phyloP scores from a whole-genome alignment of 225 moss, liverwort and hornwort species.

The Physcomitrium patens region DNA sequence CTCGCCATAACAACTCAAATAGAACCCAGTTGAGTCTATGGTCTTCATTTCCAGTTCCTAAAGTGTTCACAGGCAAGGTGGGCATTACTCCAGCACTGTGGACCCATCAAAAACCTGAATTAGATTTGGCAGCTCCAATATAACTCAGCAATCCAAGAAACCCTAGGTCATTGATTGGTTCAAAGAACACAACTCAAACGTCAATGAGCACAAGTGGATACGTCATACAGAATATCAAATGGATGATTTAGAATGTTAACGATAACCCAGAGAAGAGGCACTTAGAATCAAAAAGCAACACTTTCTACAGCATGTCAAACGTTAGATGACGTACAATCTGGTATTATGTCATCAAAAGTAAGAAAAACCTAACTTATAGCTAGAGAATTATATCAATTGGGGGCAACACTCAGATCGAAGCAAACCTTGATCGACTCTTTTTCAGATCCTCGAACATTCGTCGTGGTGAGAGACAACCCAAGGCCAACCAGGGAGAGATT shows the following conservation, averaged over 20 bases:
- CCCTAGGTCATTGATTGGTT: not conserved
- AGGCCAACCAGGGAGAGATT: constrained; percentile 97
- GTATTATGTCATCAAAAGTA: constrained; percentile 8
- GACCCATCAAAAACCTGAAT: constrained; percentile 23
- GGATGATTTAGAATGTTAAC: too few relatives aligned
- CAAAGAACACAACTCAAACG: not conserved
- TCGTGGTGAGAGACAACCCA: constrained; percentile 99
- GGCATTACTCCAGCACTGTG: constrained; percentile 44
- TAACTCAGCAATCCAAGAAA: constrained; percentile 16
- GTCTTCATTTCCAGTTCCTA: constrained; percentile 49
- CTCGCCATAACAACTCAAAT: constrained; percentile 95
- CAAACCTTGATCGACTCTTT: constrained; percentile 61
- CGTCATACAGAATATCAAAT: not conserved
- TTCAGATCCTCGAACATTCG: constrained; percentile 97
- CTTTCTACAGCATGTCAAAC: too few relatives aligned
- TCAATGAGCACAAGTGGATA: not conserved
- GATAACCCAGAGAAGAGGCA: too few relatives aligned
- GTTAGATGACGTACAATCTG: too few relatives aligned
- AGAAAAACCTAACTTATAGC: not conserved
- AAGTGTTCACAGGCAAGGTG: constrained; percentile 46
- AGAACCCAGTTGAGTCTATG: constrained; percentile 82
- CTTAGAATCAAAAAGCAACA: too few relatives aligned
- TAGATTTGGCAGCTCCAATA: constrained; percentile 13
- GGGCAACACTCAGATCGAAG: constrained; percentile 4
- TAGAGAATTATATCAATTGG: not conserved